Base-by-base conservation (phyloP, 805 yeast species). In the Schwanniomyces yamadae region DNA sequence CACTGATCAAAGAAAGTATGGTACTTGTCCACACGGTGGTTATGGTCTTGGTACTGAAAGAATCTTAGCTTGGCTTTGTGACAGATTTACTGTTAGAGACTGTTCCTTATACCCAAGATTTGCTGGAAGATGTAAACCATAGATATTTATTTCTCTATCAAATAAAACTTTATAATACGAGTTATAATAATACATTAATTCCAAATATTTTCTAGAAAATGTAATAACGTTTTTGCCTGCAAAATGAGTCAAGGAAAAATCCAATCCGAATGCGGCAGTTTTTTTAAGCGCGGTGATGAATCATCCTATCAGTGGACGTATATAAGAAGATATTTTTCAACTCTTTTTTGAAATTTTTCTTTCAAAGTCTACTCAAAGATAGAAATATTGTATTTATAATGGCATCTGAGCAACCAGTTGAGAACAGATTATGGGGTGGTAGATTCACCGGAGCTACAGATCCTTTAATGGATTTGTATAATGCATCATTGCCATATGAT, bases 21-120 rank as follows among this genome's bases (percentile, higher is more conserved):
- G 99, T 63, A 84, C 97, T 9, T 85, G 87, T 68, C 97, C 97
- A 26, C 99, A 93, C 60, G 99, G 99, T 64, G 99, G 99, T 50
- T 93, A 93, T 70, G 99, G 99, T 56, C 69, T 93, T 48, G 99
- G 99, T 49, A 88, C 96, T 23, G 99, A 93, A 72, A 84, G 99
- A 70, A 87, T 93, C 56, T 75, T 93, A 51, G 99, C 99, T 25
- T 93, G 99, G 99, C 76, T 93, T 59, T 89, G 96, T 72, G 83
- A 90, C 78, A 78, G 99, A 67, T 93, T 80, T 74, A 95, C 99
- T 22, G 99, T 93, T 44, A 85, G 99, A 71, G 99, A 93, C 65
- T 93, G 99, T 66, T 84, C 96, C 20, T 74, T 95, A 66, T 93
- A 91, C 66, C 99, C 99, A 49, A 86, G 99, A 69, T 93, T 87